These are phyloP conservation scores for Castanospermum australe DNA, from an alignment of 306 rosid genomes.

Conservation along the genomic window DNA sequence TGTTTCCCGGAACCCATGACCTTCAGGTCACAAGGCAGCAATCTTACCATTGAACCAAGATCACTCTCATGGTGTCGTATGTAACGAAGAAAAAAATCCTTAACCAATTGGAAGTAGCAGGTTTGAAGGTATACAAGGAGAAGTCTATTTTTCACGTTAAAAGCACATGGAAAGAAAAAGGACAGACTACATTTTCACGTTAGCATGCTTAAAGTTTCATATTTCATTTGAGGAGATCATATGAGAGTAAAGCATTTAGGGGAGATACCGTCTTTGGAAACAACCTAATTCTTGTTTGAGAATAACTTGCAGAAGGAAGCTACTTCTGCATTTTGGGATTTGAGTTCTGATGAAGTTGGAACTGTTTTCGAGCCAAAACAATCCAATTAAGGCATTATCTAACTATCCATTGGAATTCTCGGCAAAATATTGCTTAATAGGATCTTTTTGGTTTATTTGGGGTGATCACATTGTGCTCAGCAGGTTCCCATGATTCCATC, in stretches of 20 bases:
- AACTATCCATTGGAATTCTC: neutral
- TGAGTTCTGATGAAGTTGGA: neutral
- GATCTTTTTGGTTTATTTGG: neutral
- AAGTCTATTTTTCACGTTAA: neutral
- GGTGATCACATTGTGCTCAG: neutral
- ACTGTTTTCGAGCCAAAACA: neutral
- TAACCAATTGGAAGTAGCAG: neutral
- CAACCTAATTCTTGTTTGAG: neutral
- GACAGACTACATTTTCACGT: neutral
- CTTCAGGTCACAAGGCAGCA: too few species aligned
- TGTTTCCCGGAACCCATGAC: too few species aligned
- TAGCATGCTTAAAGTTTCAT: neutral
- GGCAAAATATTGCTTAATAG: neutral
- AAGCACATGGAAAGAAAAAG: neutral
- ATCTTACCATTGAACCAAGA: too few species aligned
- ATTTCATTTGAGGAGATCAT: neutral
- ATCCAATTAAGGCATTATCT: neutral
- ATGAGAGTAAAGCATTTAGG: neutral
- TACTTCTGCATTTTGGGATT: slow-evolving; percentile 3
- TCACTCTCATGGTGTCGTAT: too few species aligned
- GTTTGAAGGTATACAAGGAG: slow-evolving; percentile 15
- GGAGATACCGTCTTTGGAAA: neutral
- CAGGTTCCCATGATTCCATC: neutral
- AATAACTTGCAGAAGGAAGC: neutral
- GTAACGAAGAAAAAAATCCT: neutral